A percentile compares a stretch with the other conserved stretches of the same genome.
Conservation (phyloP, 108 stramenopile species). For the Parietichytrium sp. region DNA sequence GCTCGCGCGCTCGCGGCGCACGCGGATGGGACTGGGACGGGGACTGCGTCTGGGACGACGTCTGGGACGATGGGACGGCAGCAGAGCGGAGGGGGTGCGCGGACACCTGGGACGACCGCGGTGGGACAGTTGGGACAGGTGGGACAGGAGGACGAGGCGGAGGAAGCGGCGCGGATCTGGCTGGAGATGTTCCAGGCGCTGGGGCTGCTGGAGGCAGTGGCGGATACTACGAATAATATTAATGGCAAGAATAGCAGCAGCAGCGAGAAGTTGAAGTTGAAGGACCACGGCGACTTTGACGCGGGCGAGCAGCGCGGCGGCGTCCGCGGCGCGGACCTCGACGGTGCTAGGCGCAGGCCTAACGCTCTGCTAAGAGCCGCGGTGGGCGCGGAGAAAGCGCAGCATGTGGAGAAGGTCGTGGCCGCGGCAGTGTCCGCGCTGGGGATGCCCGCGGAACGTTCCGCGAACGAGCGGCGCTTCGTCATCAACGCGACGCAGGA, state of each 20-base stretch:
- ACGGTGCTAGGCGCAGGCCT: background rate
- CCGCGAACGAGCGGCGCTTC: too few species aligned
- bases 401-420: background rate
- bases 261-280: background rate
- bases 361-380: background rate
- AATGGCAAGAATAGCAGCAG: background rate
- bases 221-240: background rate
- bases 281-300: background rate
- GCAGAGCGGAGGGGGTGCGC: too few species aligned
- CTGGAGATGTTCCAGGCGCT: constrained; percentile 2
- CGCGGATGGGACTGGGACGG: too few species aligned
- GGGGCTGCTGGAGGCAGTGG: background rate
- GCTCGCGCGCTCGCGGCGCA: too few species aligned
- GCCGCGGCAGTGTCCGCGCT: too few species aligned
- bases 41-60: too few species aligned
- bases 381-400: background rate
- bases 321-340: background rate
- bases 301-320: background rate
- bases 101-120: too few species aligned
- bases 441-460: too few species aligned
- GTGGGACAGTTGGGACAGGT: too few species aligned
- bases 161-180: background rate
- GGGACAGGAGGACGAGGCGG: background rate
- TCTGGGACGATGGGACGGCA: too few species aligned
- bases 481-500: too few species aligned